Conservation (phyloP, 23 red algal genomes). For the Gracilaria gracilis region DNA sequence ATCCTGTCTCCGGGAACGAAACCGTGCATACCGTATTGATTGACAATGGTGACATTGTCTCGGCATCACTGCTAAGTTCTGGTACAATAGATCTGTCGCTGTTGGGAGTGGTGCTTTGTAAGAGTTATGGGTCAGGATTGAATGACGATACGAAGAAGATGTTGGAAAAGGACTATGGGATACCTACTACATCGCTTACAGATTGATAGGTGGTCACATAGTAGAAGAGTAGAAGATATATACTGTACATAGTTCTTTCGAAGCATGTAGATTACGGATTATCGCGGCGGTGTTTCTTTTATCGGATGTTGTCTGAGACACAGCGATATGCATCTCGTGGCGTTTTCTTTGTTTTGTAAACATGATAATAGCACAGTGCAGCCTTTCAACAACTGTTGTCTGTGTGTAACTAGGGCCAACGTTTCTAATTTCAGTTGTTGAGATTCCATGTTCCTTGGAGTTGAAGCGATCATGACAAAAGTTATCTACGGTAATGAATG, state of each 20-base stretch:
- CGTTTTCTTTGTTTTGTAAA: constrained; percentile 31
- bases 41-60: constrained; percentile 68
- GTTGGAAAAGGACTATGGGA: constrained; percentile 55
- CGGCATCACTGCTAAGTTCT: constrained; percentile 54
- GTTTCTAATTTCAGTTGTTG: neutral
- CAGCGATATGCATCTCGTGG: constrained; percentile 11
- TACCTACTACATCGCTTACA: constrained; percentile 47
- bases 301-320: neutral
- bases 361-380: constrained; percentile 18
- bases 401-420: neutral
- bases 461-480: no score
- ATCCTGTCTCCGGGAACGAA: constrained; percentile 43
- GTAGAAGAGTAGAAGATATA: neutral
- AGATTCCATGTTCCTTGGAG: no score
- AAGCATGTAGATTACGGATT: constrained; percentile 39
- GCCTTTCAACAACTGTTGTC: neutral
- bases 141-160: constrained; percentile 60
- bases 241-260: constrained; percentile 13
- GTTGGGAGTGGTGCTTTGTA: constrained; percentile 61
- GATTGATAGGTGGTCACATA: constrained; percentile 30
- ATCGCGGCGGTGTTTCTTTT: neutral
- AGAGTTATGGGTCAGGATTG: constrained; percentile 53
- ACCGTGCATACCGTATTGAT: constrained; percentile 68
- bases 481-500: no score
- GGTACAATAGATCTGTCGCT: constrained; percentile 64